These are phyloP conservation scores for Calvatia gigantea DNA, from an alignment of 768 basidiomycete genomes.

Conservation along the genomic window DNA sequence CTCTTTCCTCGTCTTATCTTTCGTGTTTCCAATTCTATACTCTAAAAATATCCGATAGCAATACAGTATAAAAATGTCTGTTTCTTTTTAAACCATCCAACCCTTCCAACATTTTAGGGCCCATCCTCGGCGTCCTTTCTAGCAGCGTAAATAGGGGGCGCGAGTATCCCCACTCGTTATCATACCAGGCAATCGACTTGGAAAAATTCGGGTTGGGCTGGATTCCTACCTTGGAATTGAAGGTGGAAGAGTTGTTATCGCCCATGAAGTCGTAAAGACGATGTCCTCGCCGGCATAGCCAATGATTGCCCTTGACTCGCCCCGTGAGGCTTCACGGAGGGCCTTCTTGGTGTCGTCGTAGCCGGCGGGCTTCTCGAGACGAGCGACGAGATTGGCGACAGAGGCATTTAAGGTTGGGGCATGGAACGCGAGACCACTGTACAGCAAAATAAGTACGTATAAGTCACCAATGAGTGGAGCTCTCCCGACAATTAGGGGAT, in stretches of 20 bases:
- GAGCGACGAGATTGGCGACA: conserved; percentile 95
- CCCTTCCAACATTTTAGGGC: conserved; percentile 16
- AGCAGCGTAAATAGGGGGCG: conserved; percentile 74
- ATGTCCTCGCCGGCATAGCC: conserved; percentile 94
- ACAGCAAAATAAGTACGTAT: conserved; percentile 4
- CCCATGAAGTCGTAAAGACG: conserved; percentile 93
- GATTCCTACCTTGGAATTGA: conserved; percentile 93
- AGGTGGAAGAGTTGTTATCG: conserved; percentile 76
- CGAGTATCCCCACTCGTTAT: conserved; percentile 95
- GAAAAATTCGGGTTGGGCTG: conserved; percentile 89
- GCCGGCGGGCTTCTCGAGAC: conserved; percentile 77
- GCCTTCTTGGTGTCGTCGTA: conserved; percentile 91
- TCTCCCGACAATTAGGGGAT: neutral
- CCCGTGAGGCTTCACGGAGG: conserved; percentile 75
- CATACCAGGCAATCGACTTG: conserved; percentile 96
- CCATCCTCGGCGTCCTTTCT: conserved; percentile 54
- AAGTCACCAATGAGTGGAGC: neutral
- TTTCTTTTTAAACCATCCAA: conserved; percentile 2
- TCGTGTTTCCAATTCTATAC: neutral
- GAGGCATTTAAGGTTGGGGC: conserved; percentile 95
- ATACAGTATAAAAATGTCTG: conserved; percentile 5
- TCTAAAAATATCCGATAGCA: conserved; percentile 8
- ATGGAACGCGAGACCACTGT: conserved; percentile 92
- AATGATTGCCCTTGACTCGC: conserved; percentile 67
- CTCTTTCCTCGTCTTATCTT: neutral